Percentiles rank a stretch among this genome's conserved stretches.
These are phyloP conservation scores for Boletales sp. DNA, from an alignment of 768 basidiomycete species.

Conservation along the genomic window DNA sequence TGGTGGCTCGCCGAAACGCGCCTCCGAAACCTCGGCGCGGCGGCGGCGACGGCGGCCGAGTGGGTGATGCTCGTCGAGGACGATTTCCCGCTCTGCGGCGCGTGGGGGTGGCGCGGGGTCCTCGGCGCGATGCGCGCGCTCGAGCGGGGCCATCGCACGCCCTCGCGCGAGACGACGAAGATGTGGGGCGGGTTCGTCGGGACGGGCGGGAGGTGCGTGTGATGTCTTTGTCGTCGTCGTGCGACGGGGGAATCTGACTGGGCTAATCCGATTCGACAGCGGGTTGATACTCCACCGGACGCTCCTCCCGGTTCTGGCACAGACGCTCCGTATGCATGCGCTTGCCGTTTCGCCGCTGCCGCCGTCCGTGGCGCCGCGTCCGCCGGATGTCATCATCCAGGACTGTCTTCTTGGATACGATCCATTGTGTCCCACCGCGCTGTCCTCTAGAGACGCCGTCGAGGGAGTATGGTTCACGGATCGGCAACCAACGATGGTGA, in stretches of 20 bases:
- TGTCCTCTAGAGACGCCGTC: not conserved
- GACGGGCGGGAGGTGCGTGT: constrained; percentile 39
- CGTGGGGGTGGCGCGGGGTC: constrained; percentile 34
- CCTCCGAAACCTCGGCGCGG: no score
- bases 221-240: no score
- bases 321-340: constrained; percentile 32
- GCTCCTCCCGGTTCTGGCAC: constrained; percentile 32
- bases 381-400: constrained; percentile 40
- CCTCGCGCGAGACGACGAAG: constrained; percentile 12
- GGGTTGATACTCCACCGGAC: constrained; percentile 40
- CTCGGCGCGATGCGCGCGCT: constrained; percentile 32
- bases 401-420: constrained; percentile 40
- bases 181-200: constrained; percentile 38
- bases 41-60: no score
- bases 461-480: constrained; percentile 7
- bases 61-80: constrained; percentile 45
- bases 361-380: constrained; percentile 26
- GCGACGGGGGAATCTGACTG: no score
- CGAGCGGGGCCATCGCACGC: constrained; percentile 14
- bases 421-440: constrained; percentile 33
- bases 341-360: constrained; percentile 25
- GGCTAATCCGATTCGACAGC: constrained; percentile 20
- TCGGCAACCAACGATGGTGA: constrained; percentile 30
- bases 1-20: constrained; percentile 35
- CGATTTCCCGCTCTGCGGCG: constrained; percentile 41